Evolutionary conservation across 164 flowering plant genomes (phyloP), one percentile per base, ranked within the genome.

Genomic region (Annona cherimola): DNA sequence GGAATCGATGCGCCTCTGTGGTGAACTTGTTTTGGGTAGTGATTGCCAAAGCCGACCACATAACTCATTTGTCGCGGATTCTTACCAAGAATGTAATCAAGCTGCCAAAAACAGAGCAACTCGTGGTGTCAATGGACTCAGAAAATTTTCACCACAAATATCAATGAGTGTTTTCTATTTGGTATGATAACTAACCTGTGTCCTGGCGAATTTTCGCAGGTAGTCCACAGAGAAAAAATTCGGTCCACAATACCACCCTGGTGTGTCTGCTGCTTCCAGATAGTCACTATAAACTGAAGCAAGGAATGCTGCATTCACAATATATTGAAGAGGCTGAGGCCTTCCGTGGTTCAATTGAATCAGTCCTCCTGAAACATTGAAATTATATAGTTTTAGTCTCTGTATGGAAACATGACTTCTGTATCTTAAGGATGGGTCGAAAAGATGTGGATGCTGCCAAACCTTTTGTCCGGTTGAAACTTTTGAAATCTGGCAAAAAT

Each of bases 181-280:
- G 1, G 26, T 6, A 69, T 11, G 44, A 55, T 12, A 73, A 3
- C 6, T 1, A 79, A 94, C 99, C 98, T 94, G 98, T 16, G 95
- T 92, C 77, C 77, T 78, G 20, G 99, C 99, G 79, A 94, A 94
- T n/a, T 87, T 82, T 2, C 95, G 94, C 75, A 94, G 81, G 61
- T 84, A 85, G 18, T 86, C 81, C 35, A 87, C 84, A 5, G 94
- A 81, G 81, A 80, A 94, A 84, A 94, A 94, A 76, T 82, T 88
- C 57, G 97, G 98, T 54, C 98, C 98, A 85, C 99, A 94, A 73
- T 91, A 87, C 99, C 99, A 94, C 57, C 99, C 99, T n/a, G 99
- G 98, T 35, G 99, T 94, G 75, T 92, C 99, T 7, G 98, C 93
- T 72, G 99, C 96, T 16, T 87, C 95, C 76, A 94, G 93, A 71